These are phyloP conservation scores for Alloascoidea hylecoeti DNA, from an alignment of 805 yeast species.

Conservation along the genomic window DNA sequence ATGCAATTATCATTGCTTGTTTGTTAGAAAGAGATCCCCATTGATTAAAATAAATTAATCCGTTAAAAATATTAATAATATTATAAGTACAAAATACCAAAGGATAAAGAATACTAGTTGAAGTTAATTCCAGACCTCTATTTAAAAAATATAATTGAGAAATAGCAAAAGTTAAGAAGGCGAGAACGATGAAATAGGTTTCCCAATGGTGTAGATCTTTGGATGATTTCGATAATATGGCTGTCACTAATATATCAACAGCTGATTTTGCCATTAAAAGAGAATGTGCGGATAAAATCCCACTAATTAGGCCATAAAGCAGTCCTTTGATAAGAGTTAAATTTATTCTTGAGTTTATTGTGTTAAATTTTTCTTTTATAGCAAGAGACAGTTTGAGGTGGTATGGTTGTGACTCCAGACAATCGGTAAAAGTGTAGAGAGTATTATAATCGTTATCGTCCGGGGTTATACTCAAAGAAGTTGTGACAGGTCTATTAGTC, in stretches of 20 bases:
- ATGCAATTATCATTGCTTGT: conserved; percentile 28
- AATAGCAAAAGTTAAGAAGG: conserved; percentile 50
- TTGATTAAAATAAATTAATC: conserved; percentile 44
- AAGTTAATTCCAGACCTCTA: conserved; percentile 51
- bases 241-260: conserved; percentile 49
- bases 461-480: neutral
- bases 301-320: conserved; percentile 54
- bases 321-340: conserved; percentile 34
- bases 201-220: conserved; percentile 24
- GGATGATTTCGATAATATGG: conserved; percentile 19
- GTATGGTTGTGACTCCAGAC: neutral
- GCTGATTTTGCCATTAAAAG: conserved; percentile 74
- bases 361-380: no score
- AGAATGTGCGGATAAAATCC: conserved; percentile 76
- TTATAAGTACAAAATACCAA: conserved; percentile 76
- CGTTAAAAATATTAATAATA: conserved; percentile 51
- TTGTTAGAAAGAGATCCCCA: conserved; percentile 21
- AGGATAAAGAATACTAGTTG: conserved; percentile 74
- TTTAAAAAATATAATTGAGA: conserved; percentile 63
- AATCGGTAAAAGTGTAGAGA: neutral
- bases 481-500: neutral
- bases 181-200: conserved; percentile 34
- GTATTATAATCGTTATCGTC: neutral
- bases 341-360: no score
- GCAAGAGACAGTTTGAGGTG: neutral